Evolutionary conservation across 228 moss, liverwort and hornwort species (phyloP), one percentile per base, ranked within the genome.

Genomic region (Sphagnum magellanicum): DNA sequence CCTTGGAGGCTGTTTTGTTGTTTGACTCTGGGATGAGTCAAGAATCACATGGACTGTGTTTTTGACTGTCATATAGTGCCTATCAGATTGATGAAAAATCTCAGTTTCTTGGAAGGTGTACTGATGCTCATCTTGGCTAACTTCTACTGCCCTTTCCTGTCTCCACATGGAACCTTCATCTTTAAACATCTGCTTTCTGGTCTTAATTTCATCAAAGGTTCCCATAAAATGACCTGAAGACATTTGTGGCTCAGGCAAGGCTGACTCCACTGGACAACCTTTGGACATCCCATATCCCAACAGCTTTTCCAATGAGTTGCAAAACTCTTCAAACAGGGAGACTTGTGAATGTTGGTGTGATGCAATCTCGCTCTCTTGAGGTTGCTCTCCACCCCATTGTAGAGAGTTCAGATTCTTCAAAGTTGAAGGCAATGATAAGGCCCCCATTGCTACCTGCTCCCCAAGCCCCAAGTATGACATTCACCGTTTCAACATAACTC

Each of bases 241-340:
- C 5, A 78, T 49, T 64, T 74, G 67, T 66, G 78, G 57, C 66
- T 87, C 80, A 66, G 83, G 75, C 55, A 55, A 55, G 55, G 55
- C 8, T 32, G 32, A 32, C 32, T 32, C 32, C 32, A 55, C 12
- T 55, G 55, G 9, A 55, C 55, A 55, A 12, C 8, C 55, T 8
- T 55, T 2, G 55, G 55, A 12, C 55, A 55, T 78, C 63, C 83
- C 87, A 76, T 67, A 72, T 16, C 78, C 98, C 53, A 94, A 68
- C 47, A 98, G 80, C 64, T 75, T 86, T 74, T 76, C 76, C 63
- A 92, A 70, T 53, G 92, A 89, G 73, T 75, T 74, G 78, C 87
- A 92, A 51, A 94, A 90, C 71, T 98, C 86, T 67, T 89, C 94
- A 71, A 87, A 98, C 50, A 98, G 82, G 62, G 92, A 92, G 49